A percentile compares a stretch with the other conserved stretches of the same genome.
These are phyloP conservation scores for Colletotrichum euphorbiae DNA, from an alignment of 2,329 filamentous ascomycete species.

Conservation along the genomic window DNA sequence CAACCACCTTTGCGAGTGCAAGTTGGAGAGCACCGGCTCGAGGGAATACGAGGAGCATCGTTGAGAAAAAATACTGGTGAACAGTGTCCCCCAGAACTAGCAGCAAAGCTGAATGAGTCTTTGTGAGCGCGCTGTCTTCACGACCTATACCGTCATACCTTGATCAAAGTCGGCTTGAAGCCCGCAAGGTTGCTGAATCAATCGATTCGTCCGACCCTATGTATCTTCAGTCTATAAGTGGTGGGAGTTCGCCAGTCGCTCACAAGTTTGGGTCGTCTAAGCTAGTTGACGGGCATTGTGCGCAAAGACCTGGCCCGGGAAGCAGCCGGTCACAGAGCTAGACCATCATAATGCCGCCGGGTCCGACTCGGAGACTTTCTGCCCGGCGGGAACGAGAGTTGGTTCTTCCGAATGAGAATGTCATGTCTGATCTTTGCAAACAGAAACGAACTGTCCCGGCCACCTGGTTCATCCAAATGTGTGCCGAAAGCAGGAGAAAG, in stretches of 20 bases:
- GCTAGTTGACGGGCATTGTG: conserved; percentile 12
- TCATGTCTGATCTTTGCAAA: neutral
- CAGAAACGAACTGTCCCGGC: conserved; percentile 13
- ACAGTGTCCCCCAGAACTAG: no score
- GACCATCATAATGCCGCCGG: conserved; percentile 21
- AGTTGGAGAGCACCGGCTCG: neutral
- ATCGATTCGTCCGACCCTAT: conserved; percentile 18
- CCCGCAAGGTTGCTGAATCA: conserved; percentile 1
- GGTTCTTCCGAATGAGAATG: neutral
- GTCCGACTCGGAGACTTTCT: conserved; percentile 16
- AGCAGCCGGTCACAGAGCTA: conserved; percentile 30
- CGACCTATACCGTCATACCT: neutral
- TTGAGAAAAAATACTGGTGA: no score
- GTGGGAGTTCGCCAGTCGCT: conserved; percentile 5
- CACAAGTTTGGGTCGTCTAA: conserved; percentile 15
- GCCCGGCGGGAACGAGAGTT: neutral
- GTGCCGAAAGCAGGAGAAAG: conserved; percentile 35
- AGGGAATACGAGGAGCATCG: neutral
- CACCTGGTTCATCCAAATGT: conserved; percentile 28
- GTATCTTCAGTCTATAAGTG: neutral
- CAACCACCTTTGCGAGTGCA: neutral
- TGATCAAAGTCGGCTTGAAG: neutral
- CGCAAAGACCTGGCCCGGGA: conserved; percentile 26
- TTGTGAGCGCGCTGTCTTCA: no score
- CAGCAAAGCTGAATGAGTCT: no score